Percentiles rank a stretch among this genome's conserved stretches.
These are phyloP conservation scores for Starmerella sp. DNA, from an alignment of 805 yeast species.

Conservation along the genomic window DNA sequence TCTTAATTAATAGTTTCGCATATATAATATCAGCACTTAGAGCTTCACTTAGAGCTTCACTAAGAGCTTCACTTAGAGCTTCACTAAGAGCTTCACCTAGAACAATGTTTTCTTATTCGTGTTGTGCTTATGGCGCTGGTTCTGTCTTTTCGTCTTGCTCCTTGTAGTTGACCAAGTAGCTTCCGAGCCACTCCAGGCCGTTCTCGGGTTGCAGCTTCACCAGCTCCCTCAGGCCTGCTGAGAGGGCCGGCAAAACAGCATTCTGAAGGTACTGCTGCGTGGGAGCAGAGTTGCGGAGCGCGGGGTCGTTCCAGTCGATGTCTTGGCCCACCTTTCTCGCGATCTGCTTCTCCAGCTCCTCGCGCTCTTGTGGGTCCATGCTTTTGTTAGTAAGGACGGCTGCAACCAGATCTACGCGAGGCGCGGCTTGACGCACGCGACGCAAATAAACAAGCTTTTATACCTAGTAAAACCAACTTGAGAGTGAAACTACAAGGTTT, in stretches of 20 bases:
- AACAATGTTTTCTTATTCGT: neutral
- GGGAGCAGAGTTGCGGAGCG: conserved; percentile 4
- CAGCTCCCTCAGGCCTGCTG: conserved; percentile 8
- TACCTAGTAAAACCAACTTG: too few relatives aligned
- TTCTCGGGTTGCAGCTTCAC: conserved; percentile 6
- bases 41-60: neutral
- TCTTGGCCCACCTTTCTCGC: conserved; percentile 2
- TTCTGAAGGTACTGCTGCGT: conserved; percentile 9
- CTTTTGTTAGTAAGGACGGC: neutral
- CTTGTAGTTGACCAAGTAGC: neutral
- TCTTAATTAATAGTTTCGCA: neutral
- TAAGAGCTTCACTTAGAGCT: too few relatives aligned
- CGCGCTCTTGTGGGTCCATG: neutral
- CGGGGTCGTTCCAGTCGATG: conserved; percentile 5
- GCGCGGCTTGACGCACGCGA: too few relatives aligned
- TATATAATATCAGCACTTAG: neutral
- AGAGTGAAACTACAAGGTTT: too few relatives aligned
- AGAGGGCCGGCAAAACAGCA: conserved; percentile 5
- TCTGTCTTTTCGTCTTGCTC: neutral
- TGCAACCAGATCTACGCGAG: too few relatives aligned
- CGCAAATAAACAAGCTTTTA: too few relatives aligned
- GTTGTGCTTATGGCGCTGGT: neutral
- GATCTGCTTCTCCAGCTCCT: conserved; percentile 1
- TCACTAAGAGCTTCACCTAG: too few relatives aligned
- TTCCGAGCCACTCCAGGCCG: conserved; percentile 8